These are phyloP conservation scores for Cryptosporidium canis DNA, from an alignment of 169 alveolate genomes.

Conservation along the genomic window DNA sequence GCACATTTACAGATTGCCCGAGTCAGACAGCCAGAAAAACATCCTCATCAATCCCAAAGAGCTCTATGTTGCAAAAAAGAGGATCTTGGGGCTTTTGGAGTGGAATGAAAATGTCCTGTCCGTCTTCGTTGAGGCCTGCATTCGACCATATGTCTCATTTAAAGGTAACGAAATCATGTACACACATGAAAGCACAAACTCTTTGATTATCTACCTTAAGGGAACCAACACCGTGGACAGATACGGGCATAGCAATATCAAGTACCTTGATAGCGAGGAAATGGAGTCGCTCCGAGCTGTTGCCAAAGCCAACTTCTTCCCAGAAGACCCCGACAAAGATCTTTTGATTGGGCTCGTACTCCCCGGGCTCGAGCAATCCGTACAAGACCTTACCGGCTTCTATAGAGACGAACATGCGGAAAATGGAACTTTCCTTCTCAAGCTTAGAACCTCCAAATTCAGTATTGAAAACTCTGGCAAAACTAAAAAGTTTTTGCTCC, in stretches of 20 bases:
- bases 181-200: constrained; percentile 22
- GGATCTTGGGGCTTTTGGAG: constrained; percentile 38
- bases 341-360: constrained; percentile 20
- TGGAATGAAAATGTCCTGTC: constrained; percentile 1
- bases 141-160: constrained; percentile 46
- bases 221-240: neutral
- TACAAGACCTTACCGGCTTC: constrained; percentile 4
- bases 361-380: constrained; percentile 8
- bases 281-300: constrained; percentile 6
- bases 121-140: constrained; percentile 20
- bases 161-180: constrained; percentile 46
- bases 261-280: neutral
- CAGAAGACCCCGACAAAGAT: constrained; percentile 61
- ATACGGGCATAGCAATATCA: constrained; percentile 2
- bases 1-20: constrained; percentile 50
- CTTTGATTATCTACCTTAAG: constrained; percentile 14
- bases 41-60: neutral
- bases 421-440: constrained; percentile 39
- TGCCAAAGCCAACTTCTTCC: constrained; percentile 36
- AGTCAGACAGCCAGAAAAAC: neutral
- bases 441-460: constrained; percentile 5
- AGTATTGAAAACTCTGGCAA: neutral
- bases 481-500: neutral
- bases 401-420: constrained; percentile 1
- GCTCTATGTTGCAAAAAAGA: constrained; percentile 4